These are phyloP conservation scores for Ephemerocybe angulata DNA, from an alignment of 768 basidiomycete genomes.

Conservation along the genomic window DNA sequence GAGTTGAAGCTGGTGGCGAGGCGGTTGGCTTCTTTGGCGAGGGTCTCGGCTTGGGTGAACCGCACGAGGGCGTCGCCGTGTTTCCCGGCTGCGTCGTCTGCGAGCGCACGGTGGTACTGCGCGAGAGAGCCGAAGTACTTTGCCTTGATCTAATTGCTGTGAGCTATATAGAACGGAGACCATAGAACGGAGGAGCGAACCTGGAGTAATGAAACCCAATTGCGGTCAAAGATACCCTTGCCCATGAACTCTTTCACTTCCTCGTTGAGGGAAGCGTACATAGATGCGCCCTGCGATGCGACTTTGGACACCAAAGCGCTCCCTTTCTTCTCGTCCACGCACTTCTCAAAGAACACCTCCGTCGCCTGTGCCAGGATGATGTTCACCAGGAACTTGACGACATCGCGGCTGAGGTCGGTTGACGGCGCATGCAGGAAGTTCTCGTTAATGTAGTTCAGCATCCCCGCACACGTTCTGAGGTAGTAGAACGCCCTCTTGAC, in stretches of 20 bases:
- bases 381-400: conserved; percentile 89
- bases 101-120: conserved; percentile 81
- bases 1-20: conserved; percentile 65
- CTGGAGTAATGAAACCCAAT: conserved; percentile 88
- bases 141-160: conserved; percentile 66
- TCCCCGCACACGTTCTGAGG: conserved; percentile 85
- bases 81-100: conserved; percentile 70
- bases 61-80: conserved; percentile 87
- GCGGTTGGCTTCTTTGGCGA: conserved; percentile 81
- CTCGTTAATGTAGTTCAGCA: conserved; percentile 99
- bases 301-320: conserved; percentile 78
- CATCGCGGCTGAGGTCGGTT: conserved; percentile 89
- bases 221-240: conserved; percentile 91
- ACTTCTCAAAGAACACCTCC: conserved; percentile 95
- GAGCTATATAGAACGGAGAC: neutral
- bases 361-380: conserved; percentile 90
- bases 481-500: conserved; percentile 92
- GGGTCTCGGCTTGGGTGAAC: conserved; percentile 67
- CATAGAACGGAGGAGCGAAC: conserved; percentile 33
- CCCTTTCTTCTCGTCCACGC: conserved; percentile 87
- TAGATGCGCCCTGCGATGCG: conserved; percentile 72
- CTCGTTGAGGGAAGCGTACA: conserved; percentile 82
- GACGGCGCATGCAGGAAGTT: conserved; percentile 98
- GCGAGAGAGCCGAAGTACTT: conserved; percentile 85
- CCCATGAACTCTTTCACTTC: conserved; percentile 97